A percentile compares a stretch with the other conserved stretches of the same genome.
Evolutionary conservation across 2,329 filamentous ascomycete species (phyloP).

Genomic region (Emmonsiellopsis sp.): DNA sequence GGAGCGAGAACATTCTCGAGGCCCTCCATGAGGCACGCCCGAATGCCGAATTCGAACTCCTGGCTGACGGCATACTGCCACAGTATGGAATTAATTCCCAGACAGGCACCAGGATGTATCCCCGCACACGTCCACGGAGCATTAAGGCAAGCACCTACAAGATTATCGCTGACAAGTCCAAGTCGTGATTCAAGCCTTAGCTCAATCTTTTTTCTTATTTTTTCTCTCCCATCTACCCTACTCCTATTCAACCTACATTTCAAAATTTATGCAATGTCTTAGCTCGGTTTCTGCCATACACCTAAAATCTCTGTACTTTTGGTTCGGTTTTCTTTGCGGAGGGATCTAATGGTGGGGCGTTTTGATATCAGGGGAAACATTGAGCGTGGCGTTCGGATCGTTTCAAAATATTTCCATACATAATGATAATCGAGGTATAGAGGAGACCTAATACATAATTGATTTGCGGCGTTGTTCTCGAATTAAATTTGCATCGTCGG

Average conservation of each 20-base stretch:
- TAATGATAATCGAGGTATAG: not conserved
- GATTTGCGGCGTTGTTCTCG: no score
- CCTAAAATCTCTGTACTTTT: no score
- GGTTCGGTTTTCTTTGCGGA: no score
- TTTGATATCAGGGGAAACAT: not conserved
- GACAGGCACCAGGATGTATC: constrained; percentile 27
- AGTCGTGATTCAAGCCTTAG: constrained; percentile 11
- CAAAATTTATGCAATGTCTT: not conserved
- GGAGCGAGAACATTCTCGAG: constrained; percentile 58
- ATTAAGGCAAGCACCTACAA: constrained; percentile 32
- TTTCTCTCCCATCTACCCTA: not conserved
- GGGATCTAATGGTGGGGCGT: no score
- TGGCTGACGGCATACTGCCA: constrained; percentile 53
- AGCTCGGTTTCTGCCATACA: not conserved
- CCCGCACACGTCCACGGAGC: constrained; percentile 28
- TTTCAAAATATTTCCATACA: not conserved
- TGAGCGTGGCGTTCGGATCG: not conserved
- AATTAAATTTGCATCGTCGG: no score
- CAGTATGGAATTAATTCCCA: constrained; percentile 23
- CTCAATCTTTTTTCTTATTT: not conserved
- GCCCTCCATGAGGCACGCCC: constrained; percentile 53
- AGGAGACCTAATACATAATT: not conserved
- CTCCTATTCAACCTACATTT: not conserved
- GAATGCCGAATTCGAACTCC: constrained; percentile 48
- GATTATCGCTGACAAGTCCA: constrained; percentile 31